Conservation (phyloP, 345 rosid genomes). For the Salix dunnii region DNA sequence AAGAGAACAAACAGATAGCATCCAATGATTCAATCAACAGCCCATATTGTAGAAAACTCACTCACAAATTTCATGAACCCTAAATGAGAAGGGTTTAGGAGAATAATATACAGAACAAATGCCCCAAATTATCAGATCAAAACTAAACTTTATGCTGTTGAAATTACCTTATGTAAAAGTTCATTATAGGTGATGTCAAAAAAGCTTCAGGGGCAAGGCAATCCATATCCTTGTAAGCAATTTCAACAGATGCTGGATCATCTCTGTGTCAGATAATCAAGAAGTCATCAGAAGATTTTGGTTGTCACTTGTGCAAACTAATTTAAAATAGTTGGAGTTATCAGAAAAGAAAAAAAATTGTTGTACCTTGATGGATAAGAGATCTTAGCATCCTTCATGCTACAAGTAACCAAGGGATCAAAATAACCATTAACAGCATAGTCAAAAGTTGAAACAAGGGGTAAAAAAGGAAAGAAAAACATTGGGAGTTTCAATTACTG, state of each 20-base stretch:
- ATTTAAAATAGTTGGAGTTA: background rate
- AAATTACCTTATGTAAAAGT: slow-evolving; percentile 73
- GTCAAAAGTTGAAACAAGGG: background rate
- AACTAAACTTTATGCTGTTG: background rate
- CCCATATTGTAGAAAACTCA: background rate
- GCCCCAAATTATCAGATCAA: background rate
- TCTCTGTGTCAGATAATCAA: slow-evolving; percentile 43
- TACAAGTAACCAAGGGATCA: slow-evolving; percentile 32
- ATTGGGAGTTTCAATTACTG: slow-evolving; percentile 35
- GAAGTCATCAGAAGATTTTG: slow-evolving; percentile 4
- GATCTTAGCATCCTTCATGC: slow-evolving; percentile 50
- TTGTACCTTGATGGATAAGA: slow-evolving; percentile 66
- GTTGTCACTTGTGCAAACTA: slow-evolving; percentile 1
- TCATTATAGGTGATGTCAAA: slow-evolving; percentile 76
- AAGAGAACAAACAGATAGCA: background rate
- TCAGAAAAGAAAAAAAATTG: background rate
- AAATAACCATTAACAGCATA: slow-evolving; percentile 11
- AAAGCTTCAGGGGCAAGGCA: slow-evolving; percentile 65
- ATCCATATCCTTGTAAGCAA: slow-evolving; percentile 51
- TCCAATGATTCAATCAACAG: background rate
- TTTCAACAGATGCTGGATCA: slow-evolving; percentile 63
- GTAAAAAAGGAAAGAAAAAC: background rate
- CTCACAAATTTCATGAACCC: background rate
- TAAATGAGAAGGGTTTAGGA: background rate
- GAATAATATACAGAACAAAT: too few species aligned